Conservation (phyloP, 164 flowering plant genomes). For the Vitis riparia region DNA sequence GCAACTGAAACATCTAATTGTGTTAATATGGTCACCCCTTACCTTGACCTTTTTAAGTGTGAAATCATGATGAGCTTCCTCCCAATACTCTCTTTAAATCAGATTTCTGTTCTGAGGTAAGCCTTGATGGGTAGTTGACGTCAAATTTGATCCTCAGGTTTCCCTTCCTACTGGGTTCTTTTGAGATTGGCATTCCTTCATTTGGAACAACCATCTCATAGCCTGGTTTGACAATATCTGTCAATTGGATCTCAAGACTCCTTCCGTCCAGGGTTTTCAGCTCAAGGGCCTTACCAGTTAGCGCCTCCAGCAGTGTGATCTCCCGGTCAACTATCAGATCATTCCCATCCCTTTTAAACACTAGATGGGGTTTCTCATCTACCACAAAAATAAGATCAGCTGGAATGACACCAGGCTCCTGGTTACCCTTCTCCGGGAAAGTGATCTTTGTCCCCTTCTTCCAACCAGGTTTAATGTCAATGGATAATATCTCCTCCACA, state of each 20-base stretch:
- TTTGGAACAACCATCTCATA: conserved; percentile 60
- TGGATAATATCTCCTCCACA: conserved; percentile 77
- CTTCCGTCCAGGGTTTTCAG: conserved; percentile 75
- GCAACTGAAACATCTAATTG: conserved; percentile 10
- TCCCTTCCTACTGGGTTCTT: conserved; percentile 80
- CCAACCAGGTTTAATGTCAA: conserved; percentile 95
- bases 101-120: conserved; percentile 72
- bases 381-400: conserved; percentile 82
- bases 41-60: background rate
- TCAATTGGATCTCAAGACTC: conserved; percentile 50
- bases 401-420: conserved; percentile 65
- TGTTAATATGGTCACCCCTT: conserved; percentile 6
- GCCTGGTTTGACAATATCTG: conserved; percentile 75
- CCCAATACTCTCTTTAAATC: conserved; percentile 71
- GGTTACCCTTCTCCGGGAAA: conserved; percentile 86
- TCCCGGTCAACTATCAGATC: conserved; percentile 65
- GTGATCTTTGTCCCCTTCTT: conserved; percentile 96
- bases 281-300: conserved; percentile 77
- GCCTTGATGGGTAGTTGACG: conserved; percentile 76
- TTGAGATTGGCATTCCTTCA: conserved; percentile 96
- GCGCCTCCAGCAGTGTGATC: conserved; percentile 75
- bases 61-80: conserved; percentile 29
- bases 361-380: conserved; percentile 84
- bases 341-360: conserved; percentile 82
- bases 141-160: conserved; percentile 70